phyloP scores from a whole-genome alignment of 441 rosid genomes.

The Rhodomyrtus psidioides region DNA sequence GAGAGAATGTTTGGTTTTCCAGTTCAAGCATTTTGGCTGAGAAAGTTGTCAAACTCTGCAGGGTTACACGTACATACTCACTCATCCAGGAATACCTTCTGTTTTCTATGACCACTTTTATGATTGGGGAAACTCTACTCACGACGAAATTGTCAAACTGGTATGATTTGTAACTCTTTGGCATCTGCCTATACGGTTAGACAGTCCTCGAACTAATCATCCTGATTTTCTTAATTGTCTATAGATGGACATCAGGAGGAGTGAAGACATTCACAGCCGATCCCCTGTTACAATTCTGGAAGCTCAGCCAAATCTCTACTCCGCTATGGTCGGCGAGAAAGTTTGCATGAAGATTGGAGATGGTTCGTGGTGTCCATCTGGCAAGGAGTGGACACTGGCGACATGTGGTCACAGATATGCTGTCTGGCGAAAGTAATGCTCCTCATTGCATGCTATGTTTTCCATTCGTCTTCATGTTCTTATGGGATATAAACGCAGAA shows the following conservation, averaged over 20 bases:
- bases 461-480: background rate
- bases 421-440: constrained; percentile 63
- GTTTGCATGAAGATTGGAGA: constrained; percentile 82
- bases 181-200: background rate
- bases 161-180: constrained; percentile 18
- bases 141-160: constrained; percentile 71
- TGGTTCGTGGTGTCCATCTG: constrained; percentile 88
- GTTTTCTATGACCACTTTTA: constrained; percentile 86
- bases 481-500: background rate
- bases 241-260: constrained; percentile 64
- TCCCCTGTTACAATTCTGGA: constrained; percentile 56
- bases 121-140: constrained; percentile 61
- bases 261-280: constrained; percentile 57
- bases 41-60: constrained; percentile 13
- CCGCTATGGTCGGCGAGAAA: constrained; percentile 69
- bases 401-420: constrained; percentile 71
- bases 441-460: background rate
- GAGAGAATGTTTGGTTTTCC: background rate
- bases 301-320: constrained; percentile 62
- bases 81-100: constrained; percentile 84
- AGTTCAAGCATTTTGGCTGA: background rate
- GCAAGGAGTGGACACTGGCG: constrained; percentile 64
- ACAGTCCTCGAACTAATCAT: background rate
- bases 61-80: constrained; percentile 86
- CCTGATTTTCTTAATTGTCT: constrained; percentile 1